A percentile compares a stretch with the other conserved stretches of the same genome.
Evolutionary conservation across 106 monocot species (phyloP).

Genomic region (Dendrobium nobile): DNA sequence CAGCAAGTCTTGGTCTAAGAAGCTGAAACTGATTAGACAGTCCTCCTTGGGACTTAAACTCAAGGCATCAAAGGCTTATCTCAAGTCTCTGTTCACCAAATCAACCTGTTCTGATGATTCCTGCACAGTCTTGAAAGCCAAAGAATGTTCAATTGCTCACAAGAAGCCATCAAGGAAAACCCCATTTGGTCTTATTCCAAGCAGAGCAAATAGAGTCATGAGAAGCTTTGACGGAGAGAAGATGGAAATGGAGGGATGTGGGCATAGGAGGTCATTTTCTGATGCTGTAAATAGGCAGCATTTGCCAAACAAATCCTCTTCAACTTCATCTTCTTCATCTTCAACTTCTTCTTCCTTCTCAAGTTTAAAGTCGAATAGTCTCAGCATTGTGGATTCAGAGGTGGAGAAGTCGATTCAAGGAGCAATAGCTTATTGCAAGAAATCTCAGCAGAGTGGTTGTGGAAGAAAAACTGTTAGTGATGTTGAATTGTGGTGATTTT

Average conservation of each 20-base stretch:
- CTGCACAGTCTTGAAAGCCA: slow-evolving; percentile 17
- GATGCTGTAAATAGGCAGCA: slow-evolving; percentile 29
- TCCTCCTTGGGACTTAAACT: slow-evolving; percentile 40
- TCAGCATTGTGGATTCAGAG: slow-evolving; percentile 63
- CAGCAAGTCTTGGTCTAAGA: slow-evolving; percentile 60
- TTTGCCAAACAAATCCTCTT: slow-evolving; percentile 22
- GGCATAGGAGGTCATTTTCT: slow-evolving; percentile 59
- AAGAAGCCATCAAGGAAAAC: slow-evolving; percentile 20
- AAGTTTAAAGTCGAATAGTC: slow-evolving; percentile 19
- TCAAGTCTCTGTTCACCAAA: slow-evolving; percentile 63
- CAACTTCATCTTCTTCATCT: slow-evolving; percentile 34
- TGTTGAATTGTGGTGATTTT: slow-evolving; percentile 25
- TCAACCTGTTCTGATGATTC: slow-evolving; percentile 28
- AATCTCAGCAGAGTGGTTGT: slow-evolving; percentile 36
- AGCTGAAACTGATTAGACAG: slow-evolving; percentile 50
- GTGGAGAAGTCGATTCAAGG: slow-evolving; percentile 73
- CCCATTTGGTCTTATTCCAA: slow-evolving; percentile 33
- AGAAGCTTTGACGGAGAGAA: slow-evolving; percentile 8
- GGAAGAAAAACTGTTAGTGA: slow-evolving; percentile 61
- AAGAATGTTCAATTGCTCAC: slow-evolving; percentile 15
- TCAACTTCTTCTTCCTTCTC: slow-evolving; percentile 57
- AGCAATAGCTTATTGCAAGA: slow-evolving; percentile 88
- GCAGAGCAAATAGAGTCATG: slow-evolving; percentile 1
- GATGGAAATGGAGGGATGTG: slow-evolving; percentile 18
- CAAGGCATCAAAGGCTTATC: slow-evolving; percentile 59